Base-by-base conservation (phyloP, 306 rosid species). In the Prunus salicina region DNA sequence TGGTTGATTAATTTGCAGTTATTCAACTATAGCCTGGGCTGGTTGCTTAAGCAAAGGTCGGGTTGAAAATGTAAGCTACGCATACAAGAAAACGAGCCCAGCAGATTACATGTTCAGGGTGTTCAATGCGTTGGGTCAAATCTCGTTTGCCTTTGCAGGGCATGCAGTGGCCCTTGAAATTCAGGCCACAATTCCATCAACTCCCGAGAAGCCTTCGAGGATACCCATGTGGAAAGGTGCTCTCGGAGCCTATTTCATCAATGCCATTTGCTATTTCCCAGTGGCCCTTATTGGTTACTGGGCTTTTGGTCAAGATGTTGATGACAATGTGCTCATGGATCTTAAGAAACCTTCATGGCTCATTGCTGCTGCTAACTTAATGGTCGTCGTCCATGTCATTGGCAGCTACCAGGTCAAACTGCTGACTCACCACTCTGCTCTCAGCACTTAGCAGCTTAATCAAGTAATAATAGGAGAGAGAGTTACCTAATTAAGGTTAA, bases 151-250 rank as follows among this genome's bases (percentile, higher is more conserved):
- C 66, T 95, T 85, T 80, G 99, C 99, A 0, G 99, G 98, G 46
- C 99, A 95, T 62, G 97, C 97, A 2, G 99, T 95, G 47, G 90
- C 84, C 4, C 89, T 95, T 4, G 99, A 95, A 82, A 95, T 95
- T 76, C 97, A 95, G 75, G 99, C 99, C 63, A 95, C 99, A 34
- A 95, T 95, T 75, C 97, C 97, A 3, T 92, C 97, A 18, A 90
- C 96, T 1, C 93, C 96, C 0, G 97, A 92, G 74, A 89, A 73
- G 80, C 97, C 97, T 15, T 95, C 98, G 24, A 90, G 71, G 71
- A 72, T 85, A 53, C 73, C 97, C 14, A 92, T 95, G 99, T 95
- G 97, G 99, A 95, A 84, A 79, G 97, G 99, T 11, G 96, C 84
- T 0, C 0, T 95, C 1, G 92, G 92, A n/a, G 96, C 99, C 71